Conservation (phyloP, 495 filamentous ascomycete genomes). For the Penicillium longicatenatum region DNA sequence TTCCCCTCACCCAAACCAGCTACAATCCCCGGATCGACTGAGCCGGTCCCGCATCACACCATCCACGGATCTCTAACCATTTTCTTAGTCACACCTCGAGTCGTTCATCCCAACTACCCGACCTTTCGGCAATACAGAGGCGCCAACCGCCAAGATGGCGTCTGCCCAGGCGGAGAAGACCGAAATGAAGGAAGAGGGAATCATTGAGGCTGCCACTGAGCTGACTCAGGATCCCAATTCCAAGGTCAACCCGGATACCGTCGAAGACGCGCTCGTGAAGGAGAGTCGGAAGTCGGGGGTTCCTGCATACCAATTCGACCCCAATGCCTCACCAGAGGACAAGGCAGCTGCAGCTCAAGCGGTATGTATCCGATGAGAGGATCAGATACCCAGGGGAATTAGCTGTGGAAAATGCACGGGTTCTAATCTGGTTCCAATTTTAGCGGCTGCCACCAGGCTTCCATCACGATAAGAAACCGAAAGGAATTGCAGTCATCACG, state of each 20-base stretch:
- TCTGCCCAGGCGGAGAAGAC: conserved; percentile 36
- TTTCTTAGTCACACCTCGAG: background rate
- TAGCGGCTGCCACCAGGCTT: conserved; percentile 64
- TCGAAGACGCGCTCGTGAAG: conserved; percentile 68
- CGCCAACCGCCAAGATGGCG: conserved; percentile 37
- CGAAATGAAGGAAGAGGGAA: conserved; percentile 80
- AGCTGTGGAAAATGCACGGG: background rate
- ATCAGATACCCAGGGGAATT: background rate
- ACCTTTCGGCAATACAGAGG: conserved; percentile 17
- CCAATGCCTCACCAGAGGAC: conserved; percentile 78
- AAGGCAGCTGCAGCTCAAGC: conserved; percentile 78
- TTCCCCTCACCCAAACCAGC: background rate
- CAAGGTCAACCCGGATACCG: conserved; percentile 65
- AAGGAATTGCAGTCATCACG: conserved; percentile 68
- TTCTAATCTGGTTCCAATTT: conserved; percentile 16
- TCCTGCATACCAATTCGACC: conserved; percentile 82
- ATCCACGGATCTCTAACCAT: conserved; percentile 9
- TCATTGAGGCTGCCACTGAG: conserved; percentile 57
- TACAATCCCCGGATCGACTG: conserved; percentile 8
- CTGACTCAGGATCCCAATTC: conserved; percentile 69
- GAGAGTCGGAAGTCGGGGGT: conserved; percentile 77
- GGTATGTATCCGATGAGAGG: conserved; percentile 53
- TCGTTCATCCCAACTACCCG: conserved; percentile 8
- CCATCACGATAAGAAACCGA: conserved; percentile 64
- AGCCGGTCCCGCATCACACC: conserved; percentile 6